These are phyloP conservation scores for Dinochytrium kinnereticum DNA, from an alignment of 371 early-diverging fungal genomes.

Conservation along the genomic window DNA sequence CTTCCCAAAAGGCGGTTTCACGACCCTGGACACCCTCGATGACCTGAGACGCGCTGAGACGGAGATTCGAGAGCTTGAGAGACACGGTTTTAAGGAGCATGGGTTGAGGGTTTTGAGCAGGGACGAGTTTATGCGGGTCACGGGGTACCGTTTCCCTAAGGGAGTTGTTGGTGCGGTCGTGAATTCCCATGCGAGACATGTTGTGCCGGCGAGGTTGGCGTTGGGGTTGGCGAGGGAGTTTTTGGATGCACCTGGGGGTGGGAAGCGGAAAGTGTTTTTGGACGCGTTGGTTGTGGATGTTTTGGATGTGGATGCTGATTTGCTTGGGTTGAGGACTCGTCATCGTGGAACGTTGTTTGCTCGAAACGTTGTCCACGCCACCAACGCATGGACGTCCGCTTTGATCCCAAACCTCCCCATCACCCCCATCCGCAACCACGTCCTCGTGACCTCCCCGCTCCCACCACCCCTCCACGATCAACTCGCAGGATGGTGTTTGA, in stretches of 20 bases:
- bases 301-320: conserved; percentile 1
- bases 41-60: conserved; percentile 36
- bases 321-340: neutral
- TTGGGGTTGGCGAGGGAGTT: conserved; percentile 43
- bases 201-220: conserved; percentile 49
- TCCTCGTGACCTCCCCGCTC: conserved; percentile 40
- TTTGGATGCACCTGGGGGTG: neutral
- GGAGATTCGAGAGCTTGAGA: conserved; percentile 38
- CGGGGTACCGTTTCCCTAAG: neutral
- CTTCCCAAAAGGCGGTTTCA: conserved; percentile 48
- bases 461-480: neutral
- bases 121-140: neutral
- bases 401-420: conserved; percentile 44
- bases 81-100: conserved; percentile 32
- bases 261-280: neutral
- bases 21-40: conserved; percentile 39
- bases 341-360: conserved; percentile 22
- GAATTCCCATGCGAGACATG: conserved; percentile 3
- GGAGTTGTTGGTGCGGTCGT: neutral
- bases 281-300: neutral
- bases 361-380: conserved; percentile 50
- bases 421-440: conserved; percentile 61
- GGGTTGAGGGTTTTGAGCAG: conserved; percentile 17
- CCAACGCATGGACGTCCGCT: conserved; percentile 55
- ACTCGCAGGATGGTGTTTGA: conserved; percentile 23